Evolutionary conservation across 1,284 basidiomycete species (phyloP).

Genomic region (Mycena citricolor): DNA sequence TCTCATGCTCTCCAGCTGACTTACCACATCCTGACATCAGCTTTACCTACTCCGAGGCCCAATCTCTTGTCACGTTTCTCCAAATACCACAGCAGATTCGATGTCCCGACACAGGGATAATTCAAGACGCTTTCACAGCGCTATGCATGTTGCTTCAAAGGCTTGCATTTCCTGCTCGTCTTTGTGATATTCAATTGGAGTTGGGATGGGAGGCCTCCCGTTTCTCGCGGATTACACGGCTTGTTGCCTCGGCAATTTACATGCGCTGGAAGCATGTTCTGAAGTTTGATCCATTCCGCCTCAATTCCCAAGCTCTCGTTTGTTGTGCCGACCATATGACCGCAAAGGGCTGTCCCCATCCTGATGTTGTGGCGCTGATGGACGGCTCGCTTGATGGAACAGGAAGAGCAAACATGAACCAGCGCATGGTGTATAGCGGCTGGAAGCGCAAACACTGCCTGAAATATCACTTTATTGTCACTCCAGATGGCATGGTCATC

Average conservation of each 20-base stretch:
- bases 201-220: conserved; percentile 23
- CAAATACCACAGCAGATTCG: no score
- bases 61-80: no score
- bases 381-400: conserved; percentile 22
- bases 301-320: conserved; percentile 14
- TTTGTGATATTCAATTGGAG: conserved; percentile 20
- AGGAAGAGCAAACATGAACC: conserved; percentile 9
- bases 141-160: conserved; percentile 24
- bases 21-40: no score
- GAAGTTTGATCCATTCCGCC: conserved; percentile 20
- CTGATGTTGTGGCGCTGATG: conserved; percentile 19
- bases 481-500: conserved; percentile 24
- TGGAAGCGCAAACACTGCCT: conserved; percentile 21
- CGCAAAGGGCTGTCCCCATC: conserved; percentile 17
- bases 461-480: conserved; percentile 11
- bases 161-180: conserved; percentile 13
- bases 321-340: conserved; percentile 5
- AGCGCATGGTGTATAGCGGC: conserved; percentile 11
- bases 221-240: conserved; percentile 20
- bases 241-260: conserved; percentile 15
- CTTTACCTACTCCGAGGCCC: no score
- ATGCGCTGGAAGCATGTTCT: conserved; percentile 23
- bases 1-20: no score
- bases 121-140: no score
- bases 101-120: no score